phyloP scores from a whole-genome alignment of 768 basidiomycete species.

The Strobilomyces echinocephalus region DNA sequence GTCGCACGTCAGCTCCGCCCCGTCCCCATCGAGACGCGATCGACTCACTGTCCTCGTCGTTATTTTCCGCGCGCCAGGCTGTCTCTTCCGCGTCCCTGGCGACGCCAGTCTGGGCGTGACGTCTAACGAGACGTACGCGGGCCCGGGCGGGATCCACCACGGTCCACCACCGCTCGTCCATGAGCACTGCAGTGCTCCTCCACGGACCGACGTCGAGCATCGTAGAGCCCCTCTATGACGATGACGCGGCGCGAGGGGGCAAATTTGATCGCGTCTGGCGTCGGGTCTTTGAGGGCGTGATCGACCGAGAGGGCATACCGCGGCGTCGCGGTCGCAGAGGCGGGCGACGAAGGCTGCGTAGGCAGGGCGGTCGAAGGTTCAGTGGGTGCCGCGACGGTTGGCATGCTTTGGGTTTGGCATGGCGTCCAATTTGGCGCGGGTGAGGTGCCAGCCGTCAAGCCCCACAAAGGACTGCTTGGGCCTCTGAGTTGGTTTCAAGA shows the following conservation, averaged over 20 bases:
- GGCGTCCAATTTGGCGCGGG: constrained; percentile 74
- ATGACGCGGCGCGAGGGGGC: too few relatives aligned
- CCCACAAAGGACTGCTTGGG: constrained; percentile 62
- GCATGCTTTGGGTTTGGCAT: constrained; percentile 14
- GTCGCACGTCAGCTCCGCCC: neutral
- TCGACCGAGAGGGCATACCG: constrained; percentile 9
- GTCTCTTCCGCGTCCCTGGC: constrained; percentile 62
- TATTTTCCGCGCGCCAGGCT: constrained; percentile 1
- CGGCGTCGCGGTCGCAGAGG: neutral
- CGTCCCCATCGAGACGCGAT: constrained; percentile 26
- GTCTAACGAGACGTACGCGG: constrained; percentile 52
- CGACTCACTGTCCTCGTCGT: too few relatives aligned
- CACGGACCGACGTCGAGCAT: constrained; percentile 73
- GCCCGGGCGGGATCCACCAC: constrained; percentile 54
- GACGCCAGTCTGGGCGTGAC: constrained; percentile 79
- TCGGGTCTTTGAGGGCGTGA: neutral
- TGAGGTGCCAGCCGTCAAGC: constrained; percentile 90
- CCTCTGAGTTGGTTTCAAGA: constrained; percentile 17
- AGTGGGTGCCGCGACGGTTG: too few relatives aligned
- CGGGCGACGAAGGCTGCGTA: constrained; percentile 65
- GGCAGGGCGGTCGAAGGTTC: constrained; percentile 25
- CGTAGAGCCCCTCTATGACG: constrained; percentile 88
- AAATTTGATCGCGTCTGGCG: neutral
- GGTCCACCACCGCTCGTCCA: constrained; percentile 81
- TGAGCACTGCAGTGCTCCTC: constrained; percentile 52